Conservation (phyloP, 1,284 basidiomycete genomes). For the Malassezia nana region DNA sequence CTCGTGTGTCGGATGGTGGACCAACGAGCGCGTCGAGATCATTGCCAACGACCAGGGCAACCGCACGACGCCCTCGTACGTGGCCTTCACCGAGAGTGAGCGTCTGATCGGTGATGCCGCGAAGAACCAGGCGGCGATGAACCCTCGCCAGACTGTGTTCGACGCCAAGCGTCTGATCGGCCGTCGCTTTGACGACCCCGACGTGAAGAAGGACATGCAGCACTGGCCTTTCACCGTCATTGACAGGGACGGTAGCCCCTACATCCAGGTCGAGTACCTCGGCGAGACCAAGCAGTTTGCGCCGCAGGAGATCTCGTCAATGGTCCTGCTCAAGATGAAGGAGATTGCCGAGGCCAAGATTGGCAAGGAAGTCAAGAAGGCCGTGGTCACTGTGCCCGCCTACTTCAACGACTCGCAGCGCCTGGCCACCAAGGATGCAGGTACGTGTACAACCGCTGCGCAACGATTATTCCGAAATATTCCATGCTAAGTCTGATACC, state of each 20-base stretch:
- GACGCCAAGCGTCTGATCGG: conserved; percentile 73
- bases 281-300: conserved; percentile 57
- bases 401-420: conserved; percentile 64
- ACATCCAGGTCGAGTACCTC: conserved; percentile 56
- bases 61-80: conserved; percentile 96
- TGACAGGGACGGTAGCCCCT: conserved; percentile 56
- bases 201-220: conserved; percentile 58
- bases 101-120: conserved; percentile 85
- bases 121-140: conserved; percentile 71
- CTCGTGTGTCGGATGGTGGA: conserved; percentile 57
- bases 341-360: conserved; percentile 62
- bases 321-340: conserved; percentile 99
- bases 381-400: conserved; percentile 61
- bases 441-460: conserved; percentile 30
- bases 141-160: conserved; percentile 64
- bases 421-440: conserved; percentile 55
- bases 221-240: conserved; percentile 65
- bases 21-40: conserved; percentile 46
- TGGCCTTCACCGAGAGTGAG: conserved; percentile 93
- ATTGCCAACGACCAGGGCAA: conserved; percentile 63
- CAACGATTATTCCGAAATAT: conserved; percentile 42
- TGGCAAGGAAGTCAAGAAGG: conserved; percentile 59
- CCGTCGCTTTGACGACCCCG: conserved; percentile 70
- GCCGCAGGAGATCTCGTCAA: conserved; percentile 75
- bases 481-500: conserved; percentile 48